Evolutionary conservation across 2,329 filamentous ascomycete species (phyloP).

Genomic region (Thelonectria olida): DNA sequence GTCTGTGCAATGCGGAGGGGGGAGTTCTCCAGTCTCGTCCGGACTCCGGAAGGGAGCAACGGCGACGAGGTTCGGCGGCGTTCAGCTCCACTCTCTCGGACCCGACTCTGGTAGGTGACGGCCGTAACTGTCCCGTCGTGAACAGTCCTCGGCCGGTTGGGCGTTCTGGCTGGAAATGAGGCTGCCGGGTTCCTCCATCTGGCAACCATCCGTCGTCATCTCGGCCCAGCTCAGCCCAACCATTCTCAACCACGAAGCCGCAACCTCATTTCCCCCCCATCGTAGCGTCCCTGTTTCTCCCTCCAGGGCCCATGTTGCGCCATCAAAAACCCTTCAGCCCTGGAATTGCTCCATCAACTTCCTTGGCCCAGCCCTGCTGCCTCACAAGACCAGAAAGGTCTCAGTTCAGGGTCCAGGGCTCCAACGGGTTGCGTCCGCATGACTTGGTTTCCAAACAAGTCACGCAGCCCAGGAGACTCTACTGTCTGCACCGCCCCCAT

Average conservation of each 20-base stretch:
- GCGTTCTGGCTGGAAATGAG: too few relatives aligned
- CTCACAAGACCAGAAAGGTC: constrained; percentile 13
- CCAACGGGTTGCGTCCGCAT: constrained; percentile 20
- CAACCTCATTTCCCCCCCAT: neutral
- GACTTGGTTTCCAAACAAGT: constrained; percentile 23
- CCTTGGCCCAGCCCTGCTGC: constrained; percentile 32
- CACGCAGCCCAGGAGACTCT: constrained; percentile 13
- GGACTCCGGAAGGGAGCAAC: too few relatives aligned
- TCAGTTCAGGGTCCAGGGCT: constrained; percentile 34
- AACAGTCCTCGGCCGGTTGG: too few relatives aligned
- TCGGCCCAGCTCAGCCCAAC: constrained; percentile 11
- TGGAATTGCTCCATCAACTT: neutral
- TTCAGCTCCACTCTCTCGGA: too few relatives aligned
- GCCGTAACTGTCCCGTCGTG: too few relatives aligned
- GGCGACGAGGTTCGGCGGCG: too few relatives aligned
- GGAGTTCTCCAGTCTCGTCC: too few relatives aligned
- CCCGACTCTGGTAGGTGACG: too few relatives aligned
- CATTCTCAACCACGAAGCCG: neutral
- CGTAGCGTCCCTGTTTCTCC: too few relatives aligned
- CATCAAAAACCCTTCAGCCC: too few relatives aligned
- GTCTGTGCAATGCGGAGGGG: too few relatives aligned
- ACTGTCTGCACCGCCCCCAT: neutral
- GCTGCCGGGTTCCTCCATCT: neutral
- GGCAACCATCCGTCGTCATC: neutral
- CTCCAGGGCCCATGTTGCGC: too few relatives aligned